phyloP scores from a whole-genome alignment of 495 filamentous ascomycete genomes.

The Xylaria castorea region DNA sequence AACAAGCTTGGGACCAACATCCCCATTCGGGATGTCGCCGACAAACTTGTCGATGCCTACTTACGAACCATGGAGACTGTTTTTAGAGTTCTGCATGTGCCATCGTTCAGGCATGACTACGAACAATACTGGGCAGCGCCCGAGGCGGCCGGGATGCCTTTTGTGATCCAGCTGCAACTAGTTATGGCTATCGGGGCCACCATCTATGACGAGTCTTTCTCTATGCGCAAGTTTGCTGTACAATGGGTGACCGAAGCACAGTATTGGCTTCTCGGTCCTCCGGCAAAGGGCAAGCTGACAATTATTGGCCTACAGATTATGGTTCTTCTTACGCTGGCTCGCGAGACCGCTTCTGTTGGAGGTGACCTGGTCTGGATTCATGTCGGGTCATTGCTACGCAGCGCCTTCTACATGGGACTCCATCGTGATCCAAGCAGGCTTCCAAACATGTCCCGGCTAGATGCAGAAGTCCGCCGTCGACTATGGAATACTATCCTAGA shows the following conservation, averaged over 20 bases:
- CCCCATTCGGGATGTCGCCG: conserved; percentile 55
- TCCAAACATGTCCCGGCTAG: conserved; percentile 51
- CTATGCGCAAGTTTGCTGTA: conserved; percentile 58
- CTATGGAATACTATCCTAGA: conserved; percentile 72
- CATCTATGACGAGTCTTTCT: conserved; percentile 58
- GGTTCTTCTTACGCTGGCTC: conserved; percentile 66
- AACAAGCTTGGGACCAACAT: conserved; percentile 42
- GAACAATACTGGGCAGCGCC: conserved; percentile 47
- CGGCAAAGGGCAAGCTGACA: conserved; percentile 60
- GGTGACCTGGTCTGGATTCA: conserved; percentile 66
- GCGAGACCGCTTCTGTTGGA: conserved; percentile 60
- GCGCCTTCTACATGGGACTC: conserved; percentile 66
- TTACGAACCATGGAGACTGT: conserved; percentile 57
- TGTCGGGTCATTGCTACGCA: conserved; percentile 62
- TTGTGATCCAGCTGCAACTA: conserved; percentile 66
- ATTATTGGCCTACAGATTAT: conserved; percentile 63
- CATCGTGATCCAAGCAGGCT: conserved; percentile 62
- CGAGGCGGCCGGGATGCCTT: conserved; percentile 37
- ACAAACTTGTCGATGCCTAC: conserved; percentile 59
- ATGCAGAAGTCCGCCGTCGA: conserved; percentile 70
- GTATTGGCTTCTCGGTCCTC: conserved; percentile 63
- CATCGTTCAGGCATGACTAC: conserved; percentile 60
- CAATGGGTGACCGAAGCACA: conserved; percentile 70
- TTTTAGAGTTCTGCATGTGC: conserved; percentile 61
- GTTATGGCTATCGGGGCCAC: conserved; percentile 68